phyloP scores from a whole-genome alignment of 202 grass and related monocot genomes.

The Musa balbisiana region DNA sequence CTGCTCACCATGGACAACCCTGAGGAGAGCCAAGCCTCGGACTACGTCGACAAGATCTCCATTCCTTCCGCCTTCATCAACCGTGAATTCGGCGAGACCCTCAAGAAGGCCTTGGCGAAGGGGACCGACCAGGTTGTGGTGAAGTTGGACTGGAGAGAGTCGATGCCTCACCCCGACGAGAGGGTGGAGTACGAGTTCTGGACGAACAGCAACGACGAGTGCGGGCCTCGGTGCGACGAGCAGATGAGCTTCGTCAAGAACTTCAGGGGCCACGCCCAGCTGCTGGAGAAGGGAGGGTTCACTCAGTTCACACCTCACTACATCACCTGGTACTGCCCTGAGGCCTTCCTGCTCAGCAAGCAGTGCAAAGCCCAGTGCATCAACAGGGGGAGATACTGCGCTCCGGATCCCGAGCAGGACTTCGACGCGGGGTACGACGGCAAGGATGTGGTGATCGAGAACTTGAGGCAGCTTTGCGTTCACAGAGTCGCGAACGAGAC shows the following conservation, averaged over 20 bases:
- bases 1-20: constrained; percentile 83
- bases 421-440: constrained; percentile 53
- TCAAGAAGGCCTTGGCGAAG: constrained; percentile 31
- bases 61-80: constrained; percentile 64
- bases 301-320: constrained; percentile 87
- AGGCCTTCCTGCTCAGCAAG: constrained; percentile 38
- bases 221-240: constrained; percentile 66
- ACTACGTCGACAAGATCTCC: constrained; percentile 63
- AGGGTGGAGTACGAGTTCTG: constrained; percentile 93
- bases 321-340: constrained; percentile 91
- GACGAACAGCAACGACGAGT: constrained; percentile 99
- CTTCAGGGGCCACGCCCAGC: constrained; percentile 76
- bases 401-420: constrained; percentile 82
- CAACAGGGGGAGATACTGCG: constrained; percentile 74
- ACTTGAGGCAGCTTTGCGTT: constrained; percentile 88
- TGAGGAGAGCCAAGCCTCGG: constrained; percentile 44
- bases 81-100: constrained; percentile 39
- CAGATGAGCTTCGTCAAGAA: constrained; percentile 60
- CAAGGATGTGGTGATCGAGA: constrained; percentile 64
- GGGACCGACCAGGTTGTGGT: constrained; percentile 36
- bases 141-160: constrained; percentile 71
- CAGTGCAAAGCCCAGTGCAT: constrained; percentile 85
- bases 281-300: constrained; percentile 60
- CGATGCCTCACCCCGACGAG: constrained; percentile 89
- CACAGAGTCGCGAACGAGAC: constrained; percentile 57